Percentiles rank a stretch among this genome's conserved stretches.
Evolutionary conservation across 306 rosid genomes (phyloP).

Genomic region (Bauhinia variegata): DNA sequence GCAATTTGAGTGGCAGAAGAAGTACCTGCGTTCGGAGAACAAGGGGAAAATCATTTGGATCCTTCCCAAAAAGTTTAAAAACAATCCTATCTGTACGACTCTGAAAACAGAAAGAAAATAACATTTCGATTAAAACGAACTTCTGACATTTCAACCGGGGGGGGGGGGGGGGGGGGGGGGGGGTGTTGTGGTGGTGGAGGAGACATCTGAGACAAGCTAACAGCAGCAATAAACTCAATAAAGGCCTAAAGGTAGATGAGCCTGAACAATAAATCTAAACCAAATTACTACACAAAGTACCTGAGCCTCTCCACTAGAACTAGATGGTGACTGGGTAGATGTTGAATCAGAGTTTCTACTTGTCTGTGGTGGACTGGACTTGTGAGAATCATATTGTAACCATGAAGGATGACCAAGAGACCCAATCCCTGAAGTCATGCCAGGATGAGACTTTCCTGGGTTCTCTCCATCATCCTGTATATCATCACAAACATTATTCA

Average conservation of each 20-base stretch:
- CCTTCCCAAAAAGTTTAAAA: slow-evolving; percentile 91
- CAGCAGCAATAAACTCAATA: neutral
- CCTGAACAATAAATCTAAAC: slow-evolving; percentile 1
- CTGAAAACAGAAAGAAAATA: slow-evolving; percentile 51
- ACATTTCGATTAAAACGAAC: slow-evolving; percentile 14
- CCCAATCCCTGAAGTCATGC: slow-evolving; percentile 38
- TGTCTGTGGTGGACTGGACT: slow-evolving; percentile 69
- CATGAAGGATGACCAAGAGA: slow-evolving; percentile 43
- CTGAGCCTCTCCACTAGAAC: slow-evolving; percentile 79
- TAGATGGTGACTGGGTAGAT: slow-evolving; percentile 71
- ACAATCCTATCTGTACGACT: slow-evolving; percentile 89
- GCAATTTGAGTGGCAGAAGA: slow-evolving; percentile 33
- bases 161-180: too few relatives aligned
- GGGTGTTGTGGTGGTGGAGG: too few relatives aligned
- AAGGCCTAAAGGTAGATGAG: slow-evolving; percentile 25
- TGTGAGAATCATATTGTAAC: slow-evolving; percentile 47
- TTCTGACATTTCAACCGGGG: neutral
- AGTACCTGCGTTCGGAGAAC: slow-evolving; percentile 75
- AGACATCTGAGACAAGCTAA: neutral
- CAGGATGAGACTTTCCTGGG: slow-evolving; percentile 40
- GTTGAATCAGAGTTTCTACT: slow-evolving; percentile 71
- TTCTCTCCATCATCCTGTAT: slow-evolving; percentile 47
- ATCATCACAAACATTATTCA: slow-evolving; percentile 58
- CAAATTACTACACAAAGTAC: slow-evolving; percentile 41
- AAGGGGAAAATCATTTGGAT: slow-evolving; percentile 77